These are phyloP conservation scores for Escovopsis weberi DNA, from an alignment of 2,329 filamentous ascomycete species.

Conservation along the genomic window DNA sequence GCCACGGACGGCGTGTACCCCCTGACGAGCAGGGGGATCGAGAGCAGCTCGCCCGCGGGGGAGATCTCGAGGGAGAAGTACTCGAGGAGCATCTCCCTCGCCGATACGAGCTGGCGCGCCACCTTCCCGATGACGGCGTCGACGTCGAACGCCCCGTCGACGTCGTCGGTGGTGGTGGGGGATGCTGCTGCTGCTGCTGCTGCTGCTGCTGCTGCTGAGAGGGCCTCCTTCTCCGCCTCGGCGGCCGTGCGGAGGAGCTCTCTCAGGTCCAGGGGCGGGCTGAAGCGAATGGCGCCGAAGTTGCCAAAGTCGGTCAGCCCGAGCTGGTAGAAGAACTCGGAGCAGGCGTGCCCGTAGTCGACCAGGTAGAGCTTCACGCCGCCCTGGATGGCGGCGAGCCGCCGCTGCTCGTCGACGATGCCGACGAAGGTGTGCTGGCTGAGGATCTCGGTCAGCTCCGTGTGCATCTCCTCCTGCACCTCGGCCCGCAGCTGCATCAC, in stretches of 20 bases:
- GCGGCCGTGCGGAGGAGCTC: constrained; percentile 62
- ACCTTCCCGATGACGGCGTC: constrained; percentile 52
- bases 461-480: constrained; percentile 71
- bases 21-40: constrained; percentile 73
- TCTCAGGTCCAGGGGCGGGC: constrained; percentile 55
- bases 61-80: constrained; percentile 85
- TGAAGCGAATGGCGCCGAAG: constrained; percentile 72
- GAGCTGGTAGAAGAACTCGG: constrained; percentile 91
- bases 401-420: constrained; percentile 72
- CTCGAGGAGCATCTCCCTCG: constrained; percentile 75
- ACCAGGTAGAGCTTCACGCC: constrained; percentile 85
- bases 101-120: constrained; percentile 52
- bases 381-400: constrained; percentile 83
- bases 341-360: constrained; percentile 77
- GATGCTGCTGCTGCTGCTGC: no score
- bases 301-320: constrained; percentile 93
- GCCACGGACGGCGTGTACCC: constrained; percentile 75
- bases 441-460: constrained; percentile 74
- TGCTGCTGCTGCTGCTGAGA: constrained; percentile 4
- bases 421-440: constrained; percentile 86
- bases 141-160: constrained; percentile 48
- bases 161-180: constrained; percentile 7
- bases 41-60: constrained; percentile 58
- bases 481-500: constrained; percentile 70
- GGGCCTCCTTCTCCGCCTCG: constrained; percentile 45